These are phyloP conservation scores for Penicillium olsonii DNA, from an alignment of 2,329 filamentous ascomycete genomes.

Conservation along the genomic window DNA sequence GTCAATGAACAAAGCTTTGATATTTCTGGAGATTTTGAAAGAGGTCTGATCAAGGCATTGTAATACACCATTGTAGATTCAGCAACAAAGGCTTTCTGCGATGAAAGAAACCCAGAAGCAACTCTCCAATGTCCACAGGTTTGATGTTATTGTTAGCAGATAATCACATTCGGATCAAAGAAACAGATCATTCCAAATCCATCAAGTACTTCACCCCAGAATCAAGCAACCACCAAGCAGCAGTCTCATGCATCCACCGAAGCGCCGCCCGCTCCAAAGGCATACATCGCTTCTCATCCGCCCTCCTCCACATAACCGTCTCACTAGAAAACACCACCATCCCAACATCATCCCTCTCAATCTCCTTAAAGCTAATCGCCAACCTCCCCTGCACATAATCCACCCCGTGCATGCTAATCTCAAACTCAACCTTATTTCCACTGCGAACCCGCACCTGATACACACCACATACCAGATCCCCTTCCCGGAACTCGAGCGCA, in stretches of 20 bases:
- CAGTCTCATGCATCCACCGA: conserved; percentile 36
- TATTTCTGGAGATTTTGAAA: background rate
- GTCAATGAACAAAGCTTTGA: conserved; percentile 2
- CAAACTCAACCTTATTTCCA: conserved; percentile 33
- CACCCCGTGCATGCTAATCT: conserved; percentile 22
- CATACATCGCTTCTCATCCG: conserved; percentile 20
- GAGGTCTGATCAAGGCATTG: conserved; percentile 3
- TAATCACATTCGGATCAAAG: background rate
- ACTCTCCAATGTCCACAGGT: too few species aligned
- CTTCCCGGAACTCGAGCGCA: conserved; percentile 28
- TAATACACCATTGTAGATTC: conserved; percentile 6
- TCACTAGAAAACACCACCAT: conserved; percentile 29
- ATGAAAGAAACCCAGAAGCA: background rate
- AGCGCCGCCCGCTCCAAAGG: conserved; percentile 32
- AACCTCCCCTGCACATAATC: conserved; percentile 25
- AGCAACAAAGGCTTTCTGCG: background rate
- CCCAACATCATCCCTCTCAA: conserved; percentile 14
- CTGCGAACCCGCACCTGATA: conserved; percentile 32
- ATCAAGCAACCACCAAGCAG: conserved; percentile 40
- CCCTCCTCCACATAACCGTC: conserved; percentile 33
- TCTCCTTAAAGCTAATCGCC: conserved; percentile 20
- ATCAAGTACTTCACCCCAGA: conserved; percentile 35
- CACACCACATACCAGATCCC: conserved; percentile 35
- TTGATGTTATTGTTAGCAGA: background rate
- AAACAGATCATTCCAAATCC: conserved; percentile 18